Conservation (phyloP, 2,329 filamentous ascomycete genomes). For the Venturiaceae sp. region DNA sequence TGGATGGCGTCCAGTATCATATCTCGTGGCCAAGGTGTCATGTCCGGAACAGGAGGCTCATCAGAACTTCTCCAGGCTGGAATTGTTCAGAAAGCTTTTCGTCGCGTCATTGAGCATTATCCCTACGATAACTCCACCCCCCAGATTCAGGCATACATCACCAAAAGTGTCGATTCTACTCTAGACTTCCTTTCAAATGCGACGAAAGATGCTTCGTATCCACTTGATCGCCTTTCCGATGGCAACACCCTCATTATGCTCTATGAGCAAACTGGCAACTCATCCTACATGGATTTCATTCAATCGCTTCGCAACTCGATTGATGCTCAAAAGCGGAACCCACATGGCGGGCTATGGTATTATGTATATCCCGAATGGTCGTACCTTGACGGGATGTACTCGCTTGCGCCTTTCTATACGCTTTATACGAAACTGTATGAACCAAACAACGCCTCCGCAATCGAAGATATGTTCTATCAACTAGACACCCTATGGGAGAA, state of each 20-base stretch:
- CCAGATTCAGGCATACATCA: slow-evolving; percentile 11
- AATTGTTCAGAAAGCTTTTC: slow-evolving; percentile 23
- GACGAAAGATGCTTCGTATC: slow-evolving; percentile 13
- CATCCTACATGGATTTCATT: slow-evolving; percentile 13
- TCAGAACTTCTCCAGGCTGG: slow-evolving; percentile 21
- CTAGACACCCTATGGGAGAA: slow-evolving; percentile 19
- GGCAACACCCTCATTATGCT: slow-evolving; percentile 18
- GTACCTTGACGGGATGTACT: slow-evolving; percentile 46
- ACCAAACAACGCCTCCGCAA: slow-evolving; percentile 9
- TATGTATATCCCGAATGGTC: slow-evolving; percentile 40
- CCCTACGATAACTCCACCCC: slow-evolving; percentile 6
- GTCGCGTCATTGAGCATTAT: slow-evolving; percentile 13
- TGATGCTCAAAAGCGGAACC: slow-evolving; percentile 18
- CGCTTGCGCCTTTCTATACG: slow-evolving; percentile 33
- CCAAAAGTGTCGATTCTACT: slow-evolving; percentile 14
- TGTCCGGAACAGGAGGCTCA: slow-evolving; percentile 12
- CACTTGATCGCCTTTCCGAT: slow-evolving; percentile 21
- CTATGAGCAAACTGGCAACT: slow-evolving; percentile 11
- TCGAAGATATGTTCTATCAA: slow-evolving; percentile 23
- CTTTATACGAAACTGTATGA: slow-evolving; percentile 13
- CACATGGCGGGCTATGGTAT: slow-evolving; percentile 24
- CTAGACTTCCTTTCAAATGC: slow-evolving; percentile 13
- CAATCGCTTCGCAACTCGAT: slow-evolving; percentile 16
- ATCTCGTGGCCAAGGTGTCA: slow-evolving; percentile 20
- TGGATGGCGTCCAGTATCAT: slow-evolving; percentile 23